Percentiles rank a stretch among this genome's conserved stretches.
phyloP scores from a whole-genome alignment of 106 monocot species.

The Narthecium ossifragum region DNA sequence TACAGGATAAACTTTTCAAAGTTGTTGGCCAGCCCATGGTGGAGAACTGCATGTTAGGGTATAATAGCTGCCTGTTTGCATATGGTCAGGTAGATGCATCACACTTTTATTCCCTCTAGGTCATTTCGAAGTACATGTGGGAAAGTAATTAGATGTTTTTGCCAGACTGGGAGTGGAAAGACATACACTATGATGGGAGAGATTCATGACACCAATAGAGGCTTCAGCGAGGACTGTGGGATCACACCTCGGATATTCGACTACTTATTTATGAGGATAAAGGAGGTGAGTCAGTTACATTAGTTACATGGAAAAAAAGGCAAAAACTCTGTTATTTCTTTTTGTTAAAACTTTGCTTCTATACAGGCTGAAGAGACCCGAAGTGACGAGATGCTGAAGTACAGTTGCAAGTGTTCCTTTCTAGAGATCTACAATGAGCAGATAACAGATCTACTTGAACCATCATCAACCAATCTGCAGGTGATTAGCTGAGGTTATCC shows the following conservation, averaged over 20 bases:
- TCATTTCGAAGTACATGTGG: not conserved
- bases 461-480: constrained; percentile 71
- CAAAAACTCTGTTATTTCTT: no score
- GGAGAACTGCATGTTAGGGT: constrained; percentile 75
- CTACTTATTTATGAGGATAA: constrained; percentile 56
- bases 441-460: constrained; percentile 74
- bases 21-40: constrained; percentile 70
- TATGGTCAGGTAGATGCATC: constrained; percentile 58
- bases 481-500: constrained; percentile 16
- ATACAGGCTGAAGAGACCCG: constrained; percentile 54
- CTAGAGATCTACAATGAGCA: constrained; percentile 86
- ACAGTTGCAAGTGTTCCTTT: constrained; percentile 72
- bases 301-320: no score
- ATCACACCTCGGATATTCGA: constrained; percentile 81
- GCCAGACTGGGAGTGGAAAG: constrained; percentile 83
- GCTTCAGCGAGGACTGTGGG: constrained; percentile 41
- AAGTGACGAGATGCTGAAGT: constrained; percentile 46
- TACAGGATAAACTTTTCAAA: constrained; percentile 65
- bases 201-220: constrained; percentile 23
- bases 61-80: constrained; percentile 83
- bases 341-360: not conserved
- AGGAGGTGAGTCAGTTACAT: constrained; percentile 48
- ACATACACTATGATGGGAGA: constrained; percentile 81
- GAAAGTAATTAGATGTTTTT: not conserved
- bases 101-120: not conserved